Evolutionary conservation across 768 basidiomycete species (phyloP).

Genomic region (Collybia sp.): DNA sequence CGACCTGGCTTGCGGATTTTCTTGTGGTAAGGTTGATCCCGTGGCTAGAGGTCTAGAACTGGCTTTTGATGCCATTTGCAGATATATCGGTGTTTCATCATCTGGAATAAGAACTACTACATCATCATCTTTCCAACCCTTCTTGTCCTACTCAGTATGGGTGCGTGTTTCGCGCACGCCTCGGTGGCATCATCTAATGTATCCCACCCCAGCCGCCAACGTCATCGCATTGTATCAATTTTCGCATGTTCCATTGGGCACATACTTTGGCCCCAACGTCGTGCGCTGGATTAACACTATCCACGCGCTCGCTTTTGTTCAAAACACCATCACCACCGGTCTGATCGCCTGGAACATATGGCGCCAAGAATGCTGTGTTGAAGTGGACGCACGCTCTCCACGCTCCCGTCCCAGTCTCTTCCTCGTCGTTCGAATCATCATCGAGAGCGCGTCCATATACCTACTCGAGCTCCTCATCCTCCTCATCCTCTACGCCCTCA

Average conservation of each 20-base stretch:
- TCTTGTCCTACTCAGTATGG: conserved; percentile 10
- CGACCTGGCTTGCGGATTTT: conserved; percentile 15
- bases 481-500: conserved; percentile 20
- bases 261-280: no score
- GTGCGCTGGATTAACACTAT: background rate
- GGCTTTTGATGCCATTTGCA: background rate
- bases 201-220: conserved; percentile 2
- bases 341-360: conserved; percentile 19
- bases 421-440: conserved; percentile 18
- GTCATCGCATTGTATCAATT: conserved; percentile 10
- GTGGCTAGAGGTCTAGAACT: background rate
- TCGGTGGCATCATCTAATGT: background rate
- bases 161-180: conserved; percentile 3
- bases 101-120: background rate
- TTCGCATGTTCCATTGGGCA: conserved; percentile 7
- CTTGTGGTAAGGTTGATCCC: conserved; percentile 7
- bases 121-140: background rate
- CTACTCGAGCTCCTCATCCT: conserved; percentile 20
- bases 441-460: conserved; percentile 27
- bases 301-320: conserved; percentile 4
- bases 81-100: background rate
- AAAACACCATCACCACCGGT: conserved; percentile 20
- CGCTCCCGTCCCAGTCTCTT: conserved; percentile 13
- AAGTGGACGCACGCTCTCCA: conserved; percentile 7
- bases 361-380: conserved; percentile 15